Percentiles rank a stretch among this genome's conserved stretches.
phyloP scores from a whole-genome alignment of 1,284 basidiomycete species.

The Papiliotrema nemorosa region DNA sequence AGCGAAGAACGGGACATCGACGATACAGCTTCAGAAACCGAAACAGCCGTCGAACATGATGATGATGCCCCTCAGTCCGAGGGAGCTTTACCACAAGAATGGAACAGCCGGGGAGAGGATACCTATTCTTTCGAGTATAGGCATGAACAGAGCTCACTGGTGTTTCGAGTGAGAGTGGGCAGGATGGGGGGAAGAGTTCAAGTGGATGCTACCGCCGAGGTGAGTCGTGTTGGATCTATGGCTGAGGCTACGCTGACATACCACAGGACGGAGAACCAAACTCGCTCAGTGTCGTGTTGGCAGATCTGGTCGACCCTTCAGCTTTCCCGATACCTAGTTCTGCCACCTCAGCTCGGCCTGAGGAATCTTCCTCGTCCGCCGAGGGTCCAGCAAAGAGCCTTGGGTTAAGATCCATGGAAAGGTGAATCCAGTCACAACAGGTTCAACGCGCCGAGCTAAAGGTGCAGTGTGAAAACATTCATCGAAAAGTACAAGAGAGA shows the following conservation, averaged over 20 bases:
- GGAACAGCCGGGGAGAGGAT: slow-evolving; percentile 42
- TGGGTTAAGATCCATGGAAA: slow-evolving; percentile 31
- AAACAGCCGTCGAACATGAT: slow-evolving; percentile 41
- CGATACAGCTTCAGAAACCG: slow-evolving; percentile 41
- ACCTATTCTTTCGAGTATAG: slow-evolving; percentile 48
- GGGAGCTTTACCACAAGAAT: slow-evolving; percentile 17
- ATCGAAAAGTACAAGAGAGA: slow-evolving; percentile 46
- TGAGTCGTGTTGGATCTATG: slow-evolving; percentile 21
- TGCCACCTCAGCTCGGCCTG: slow-evolving; percentile 17
- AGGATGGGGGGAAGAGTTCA: slow-evolving; percentile 49
- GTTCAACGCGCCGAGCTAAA: neutral
- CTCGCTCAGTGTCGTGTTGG: slow-evolving; percentile 41
- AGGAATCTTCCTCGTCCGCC: slow-evolving; percentile 5
- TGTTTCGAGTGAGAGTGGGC: slow-evolving; percentile 47
- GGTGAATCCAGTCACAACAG: slow-evolving; percentile 13
- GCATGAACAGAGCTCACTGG: slow-evolving; percentile 49
- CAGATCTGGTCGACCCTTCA: slow-evolving; percentile 44
- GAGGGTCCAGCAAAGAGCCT: slow-evolving; percentile 21
- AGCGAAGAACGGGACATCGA: slow-evolving; percentile 21
- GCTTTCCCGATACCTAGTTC: slow-evolving; percentile 41
- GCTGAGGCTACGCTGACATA: slow-evolving; percentile 4
- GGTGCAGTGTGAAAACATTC: slow-evolving; percentile 44
- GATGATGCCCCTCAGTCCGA: slow-evolving; percentile 13
- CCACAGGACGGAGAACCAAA: slow-evolving; percentile 50
- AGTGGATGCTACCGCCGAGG: slow-evolving; percentile 51